Evolutionary conservation across 352 stramenopile genomes (phyloP).

Genomic region (Phytophthora citricola): DNA sequence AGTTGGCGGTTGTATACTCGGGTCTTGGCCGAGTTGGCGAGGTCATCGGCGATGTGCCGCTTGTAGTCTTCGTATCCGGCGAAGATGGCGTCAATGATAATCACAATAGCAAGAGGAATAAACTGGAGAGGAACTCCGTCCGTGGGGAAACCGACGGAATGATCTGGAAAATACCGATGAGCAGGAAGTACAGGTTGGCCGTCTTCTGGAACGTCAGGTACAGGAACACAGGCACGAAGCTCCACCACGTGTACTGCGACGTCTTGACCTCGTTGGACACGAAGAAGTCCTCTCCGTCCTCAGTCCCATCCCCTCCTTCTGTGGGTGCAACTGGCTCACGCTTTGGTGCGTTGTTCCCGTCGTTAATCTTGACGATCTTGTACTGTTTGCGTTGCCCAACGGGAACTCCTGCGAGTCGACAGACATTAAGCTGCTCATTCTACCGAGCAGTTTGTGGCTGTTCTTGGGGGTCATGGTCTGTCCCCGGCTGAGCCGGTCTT

Average conservation of each 20-base stretch:
- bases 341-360: constrained; percentile 43
- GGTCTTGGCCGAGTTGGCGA: constrained; percentile 74
- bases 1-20: constrained; percentile 78
- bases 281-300: constrained; percentile 53
- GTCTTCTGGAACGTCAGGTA: constrained; percentile 91
- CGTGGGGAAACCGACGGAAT: constrained; percentile 83
- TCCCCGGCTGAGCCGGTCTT: constrained; percentile 14
- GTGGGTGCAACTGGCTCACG: constrained; percentile 7
- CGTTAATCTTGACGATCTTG: constrained; percentile 81
- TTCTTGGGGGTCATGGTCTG: constrained; percentile 40
- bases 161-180: constrained; percentile 91
- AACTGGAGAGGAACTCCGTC: constrained; percentile 86
- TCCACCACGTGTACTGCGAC: constrained; percentile 91
- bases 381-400: constrained; percentile 50
- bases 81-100: constrained; percentile 85
- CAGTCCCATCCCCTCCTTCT: constrained; percentile 15
- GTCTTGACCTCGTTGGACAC: constrained; percentile 85
- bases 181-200: constrained; percentile 89
- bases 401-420: constrained; percentile 49
- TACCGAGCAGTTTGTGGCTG: constrained; percentile 35
- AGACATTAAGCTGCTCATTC: constrained; percentile 70
- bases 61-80: constrained; percentile 88
- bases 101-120: constrained; percentile 82
- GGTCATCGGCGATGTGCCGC: constrained; percentile 77
- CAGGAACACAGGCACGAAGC: constrained; percentile 87